phyloP scores from a whole-genome alignment of 2,329 filamentous ascomycete species.

The Talaromyces albobiverticillius region DNA sequence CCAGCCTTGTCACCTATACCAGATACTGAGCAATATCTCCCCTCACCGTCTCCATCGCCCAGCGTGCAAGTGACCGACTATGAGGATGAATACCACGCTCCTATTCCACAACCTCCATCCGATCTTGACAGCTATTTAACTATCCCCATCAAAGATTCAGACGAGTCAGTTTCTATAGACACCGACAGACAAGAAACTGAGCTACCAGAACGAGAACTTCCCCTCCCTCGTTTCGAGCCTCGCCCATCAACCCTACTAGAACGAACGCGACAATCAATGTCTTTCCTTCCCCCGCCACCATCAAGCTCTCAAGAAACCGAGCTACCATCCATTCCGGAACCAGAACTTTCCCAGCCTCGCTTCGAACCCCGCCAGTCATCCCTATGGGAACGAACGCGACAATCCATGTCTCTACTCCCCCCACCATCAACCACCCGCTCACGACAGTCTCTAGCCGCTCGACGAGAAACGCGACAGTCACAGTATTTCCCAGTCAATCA shows the following conservation, averaged over 20 bases:
- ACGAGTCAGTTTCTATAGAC: background rate
- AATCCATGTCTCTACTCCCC: slow-evolving; percentile 70
- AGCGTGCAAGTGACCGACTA: slow-evolving; percentile 10
- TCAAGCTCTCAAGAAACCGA: too few species aligned
- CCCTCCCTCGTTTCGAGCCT: too few species aligned
- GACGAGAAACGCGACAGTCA: slow-evolving; percentile 31
- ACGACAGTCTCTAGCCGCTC: slow-evolving; percentile 21
- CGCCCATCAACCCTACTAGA: too few species aligned
- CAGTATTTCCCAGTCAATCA: slow-evolving; percentile 51
- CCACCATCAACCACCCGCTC: slow-evolving; percentile 15
- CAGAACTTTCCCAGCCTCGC: slow-evolving; percentile 21
- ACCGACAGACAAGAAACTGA: too few species aligned
- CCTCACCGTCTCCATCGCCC: slow-evolving; percentile 7
- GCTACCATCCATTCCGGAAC: too few species aligned
- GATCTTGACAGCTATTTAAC: background rate
- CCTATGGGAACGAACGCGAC: slow-evolving; percentile 73
- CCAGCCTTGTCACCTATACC: slow-evolving; percentile 9
- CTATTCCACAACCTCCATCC: background rate
- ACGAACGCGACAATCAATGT: too few species aligned
- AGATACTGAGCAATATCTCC: slow-evolving; percentile 5
- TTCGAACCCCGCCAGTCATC: slow-evolving; percentile 32
- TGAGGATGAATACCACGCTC: background rate
- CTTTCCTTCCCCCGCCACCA: too few species aligned
- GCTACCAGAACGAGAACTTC: too few species aligned
- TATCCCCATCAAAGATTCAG: background rate